These are phyloP conservation scores for Albugo candida DNA, from an alignment of 352 stramenopile genomes.

Conservation along the genomic window DNA sequence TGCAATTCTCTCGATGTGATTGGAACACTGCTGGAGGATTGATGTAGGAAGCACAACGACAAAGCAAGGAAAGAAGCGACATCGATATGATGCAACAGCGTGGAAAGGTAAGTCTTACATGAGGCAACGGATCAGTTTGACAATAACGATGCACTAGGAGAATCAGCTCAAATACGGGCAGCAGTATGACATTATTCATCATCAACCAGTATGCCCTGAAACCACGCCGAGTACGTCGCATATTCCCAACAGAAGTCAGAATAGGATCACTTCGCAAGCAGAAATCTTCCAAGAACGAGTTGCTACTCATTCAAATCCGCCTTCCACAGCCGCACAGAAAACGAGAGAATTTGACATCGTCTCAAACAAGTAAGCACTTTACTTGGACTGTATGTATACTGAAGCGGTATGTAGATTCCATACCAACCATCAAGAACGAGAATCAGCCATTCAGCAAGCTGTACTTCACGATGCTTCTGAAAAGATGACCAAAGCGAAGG, in stretches of 20 bases:
- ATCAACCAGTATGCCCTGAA: constrained; percentile 25
- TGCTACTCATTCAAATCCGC: constrained; percentile 2
- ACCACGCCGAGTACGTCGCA: constrained; percentile 2
- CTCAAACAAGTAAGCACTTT: constrained; percentile 5
- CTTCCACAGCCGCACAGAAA: not conserved
- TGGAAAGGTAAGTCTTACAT: not conserved
- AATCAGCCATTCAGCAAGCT: constrained; percentile 12
- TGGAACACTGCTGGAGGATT: constrained; percentile 6
- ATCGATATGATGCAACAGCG: not conserved
- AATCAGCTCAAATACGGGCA: constrained; percentile 38
- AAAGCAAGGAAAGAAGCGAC: constrained; percentile 4
- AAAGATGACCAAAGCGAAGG: constrained; percentile 46
- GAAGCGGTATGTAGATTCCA: too few relatives aligned
- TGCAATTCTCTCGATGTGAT: not conserved
- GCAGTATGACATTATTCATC: constrained; percentile 49
- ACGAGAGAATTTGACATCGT: constrained; percentile 8
- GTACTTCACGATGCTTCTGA: constrained; percentile 16
- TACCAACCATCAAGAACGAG: constrained; percentile 20
- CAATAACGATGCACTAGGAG: constrained; percentile 11
- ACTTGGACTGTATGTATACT: too few relatives aligned
- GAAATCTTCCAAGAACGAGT: not conserved
- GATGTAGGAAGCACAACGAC: constrained; percentile 14
- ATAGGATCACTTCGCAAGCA: not conserved
- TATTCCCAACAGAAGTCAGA: too few relatives aligned
- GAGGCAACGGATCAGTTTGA: not conserved